phyloP scores from a whole-genome alignment of 1,284 basidiomycete species.

The Melanopsichium pennsylvanicum region DNA sequence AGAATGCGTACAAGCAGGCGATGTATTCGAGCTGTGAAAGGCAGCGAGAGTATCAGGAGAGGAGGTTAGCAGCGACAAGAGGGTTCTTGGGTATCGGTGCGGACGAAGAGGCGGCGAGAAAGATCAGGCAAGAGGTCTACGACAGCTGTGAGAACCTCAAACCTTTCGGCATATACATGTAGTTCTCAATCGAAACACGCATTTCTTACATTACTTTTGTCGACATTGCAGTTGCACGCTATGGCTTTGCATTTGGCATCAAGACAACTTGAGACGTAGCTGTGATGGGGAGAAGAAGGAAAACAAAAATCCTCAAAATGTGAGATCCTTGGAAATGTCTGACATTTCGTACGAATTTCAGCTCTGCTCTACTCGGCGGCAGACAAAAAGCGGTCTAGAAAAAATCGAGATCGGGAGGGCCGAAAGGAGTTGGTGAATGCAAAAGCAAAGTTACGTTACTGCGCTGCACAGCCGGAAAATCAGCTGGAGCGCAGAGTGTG shows the following conservation, averaged over 20 bases:
- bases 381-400: too few species aligned
- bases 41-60: slow-evolving; percentile 47
- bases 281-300: too few species aligned
- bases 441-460: slow-evolving; percentile 8
- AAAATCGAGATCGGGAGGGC: background rate
- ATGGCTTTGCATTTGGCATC: too few species aligned
- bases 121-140: slow-evolving; percentile 55
- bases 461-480: background rate
- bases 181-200: too few species aligned
- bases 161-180: slow-evolving; percentile 52
- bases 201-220: too few species aligned
- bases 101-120: slow-evolving; percentile 50
- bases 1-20: slow-evolving; percentile 48
- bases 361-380: background rate
- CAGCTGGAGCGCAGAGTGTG: background rate
- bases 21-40: slow-evolving; percentile 50
- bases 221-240: too few species aligned
- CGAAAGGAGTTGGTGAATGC: background rate
- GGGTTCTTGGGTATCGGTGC: slow-evolving; percentile 58
- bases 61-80: slow-evolving; percentile 38
- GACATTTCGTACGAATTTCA: slow-evolving; percentile 10
- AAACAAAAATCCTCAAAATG: background rate
- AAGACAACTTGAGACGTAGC: too few species aligned
- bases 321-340: slow-evolving; percentile 4
- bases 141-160: slow-evolving; percentile 61